Base-by-base conservation (phyloP, 306 rosid genomes). In the Glycine tomentella region DNA sequence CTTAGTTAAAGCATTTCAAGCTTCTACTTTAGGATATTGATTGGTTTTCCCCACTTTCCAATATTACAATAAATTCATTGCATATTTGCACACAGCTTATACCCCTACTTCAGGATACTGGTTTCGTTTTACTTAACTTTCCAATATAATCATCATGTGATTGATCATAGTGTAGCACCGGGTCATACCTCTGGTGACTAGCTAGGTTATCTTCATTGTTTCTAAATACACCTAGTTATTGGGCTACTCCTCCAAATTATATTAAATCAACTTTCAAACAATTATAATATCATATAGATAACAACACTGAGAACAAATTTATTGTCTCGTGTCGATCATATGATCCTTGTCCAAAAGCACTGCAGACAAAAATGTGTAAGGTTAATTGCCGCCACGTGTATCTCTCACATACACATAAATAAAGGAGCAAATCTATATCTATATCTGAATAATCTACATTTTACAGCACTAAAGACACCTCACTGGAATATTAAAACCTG, bases 381-480 rank as follows among this genome's bases (percentile, higher is more conserved):
- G 40, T 38, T 40, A 36, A 20, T 55, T 68, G 69, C 14, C 11
- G 46, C 49, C 57, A 42, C 55, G 72, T 38, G 70, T 45, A 4
- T 81, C 10, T 4, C 77, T 34, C 49, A 6, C 31, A 42, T 5
- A 61, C 16, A 66, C 16, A 38, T 38, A 13, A 3, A 40, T 38
- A 36, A 20, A 78, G 53, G 45, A 55, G 68, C 3, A 67, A 17
- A 16, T 17, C 11, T 45, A 9, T 25, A 33, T 72, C 31, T 58
- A 1, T 14, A 44, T 70, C 14, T 34, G 2, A 12, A 15, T 52
- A 46, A 48, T 70, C 78, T 59, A 58, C 51, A 70, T 48, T 70
- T 76, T 56, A n/a, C 69, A 78, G 20, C 82, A 55, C 76, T 56
- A 69, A 53, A 56, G 70, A 57, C 45, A 65, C 53, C 75, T 31